Evolutionary conservation across 2,329 filamentous ascomycete species (phyloP), one percentile per base, ranked within the genome.

Genomic region (Hyphodiscus sp.): DNA sequence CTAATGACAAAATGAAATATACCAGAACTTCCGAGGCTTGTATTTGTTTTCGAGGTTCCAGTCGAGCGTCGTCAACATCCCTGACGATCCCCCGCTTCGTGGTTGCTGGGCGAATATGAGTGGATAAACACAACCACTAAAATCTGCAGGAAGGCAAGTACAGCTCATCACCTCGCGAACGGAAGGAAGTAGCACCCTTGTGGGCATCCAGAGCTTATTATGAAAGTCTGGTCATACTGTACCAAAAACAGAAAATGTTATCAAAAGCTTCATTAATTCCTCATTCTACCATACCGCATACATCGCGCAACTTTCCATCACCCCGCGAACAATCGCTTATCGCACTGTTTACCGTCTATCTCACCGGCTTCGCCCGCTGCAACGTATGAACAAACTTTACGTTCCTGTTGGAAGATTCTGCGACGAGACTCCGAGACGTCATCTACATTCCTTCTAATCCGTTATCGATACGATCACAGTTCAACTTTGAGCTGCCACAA

Each of bases 131-230:
- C 7, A 26, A 23, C 45, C 45, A 46, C 45, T 46, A 26, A 46
- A 29, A 23, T 11, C 41, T 52, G 52, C 49, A 53, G 41, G 41
- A 26, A 51, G 23, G 29, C 51, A 47, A 51, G 49, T 33, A 42
- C 49, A 50, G 48, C 45, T 46, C 45, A 42, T 55, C 49, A 47
- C 49, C 49, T 49, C 26, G 49, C 49, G 45, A 45, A 54, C 52
- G 33, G n/a, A 52, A 13, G 5, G n/a, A 11, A 26, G 49, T 38
- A 49, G 18, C 41, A 45, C 46, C 46, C 51, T 19, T 50, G 47
- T 15, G n/a, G 18, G 30, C 18, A 30, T 49, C 49, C 8, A 18
- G 33, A n/a, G 19, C 8, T 38, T 6, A 45, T 45, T 10, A 4
- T 19, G 2, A 42, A 15, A 16, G 30, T 18, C 38, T 42, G 19